phyloP scores from a whole-genome alignment of 2,329 filamentous ascomycete species.

The Fusarium solani-melongenae region DNA sequence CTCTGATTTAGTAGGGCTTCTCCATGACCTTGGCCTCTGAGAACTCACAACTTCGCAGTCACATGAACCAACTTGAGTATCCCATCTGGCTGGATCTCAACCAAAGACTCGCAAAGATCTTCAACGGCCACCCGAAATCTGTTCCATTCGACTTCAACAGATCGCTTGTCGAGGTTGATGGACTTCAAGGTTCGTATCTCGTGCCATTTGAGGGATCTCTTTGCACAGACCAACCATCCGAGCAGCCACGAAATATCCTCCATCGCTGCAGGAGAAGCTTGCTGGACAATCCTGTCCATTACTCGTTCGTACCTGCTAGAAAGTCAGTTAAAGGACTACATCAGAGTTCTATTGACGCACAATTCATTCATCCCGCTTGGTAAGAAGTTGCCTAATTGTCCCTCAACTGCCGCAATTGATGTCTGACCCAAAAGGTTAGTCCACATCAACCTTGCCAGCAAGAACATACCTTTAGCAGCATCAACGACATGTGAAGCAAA shows the following conservation, averaged over 20 bases:
- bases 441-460: neutral
- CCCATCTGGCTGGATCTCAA: neutral
- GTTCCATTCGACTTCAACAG: neutral
- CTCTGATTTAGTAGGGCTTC: neutral
- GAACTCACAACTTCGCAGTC: neutral
- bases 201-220: constrained; percentile 53
- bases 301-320: neutral
- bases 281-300: neutral
- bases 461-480: neutral
- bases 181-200: constrained; percentile 49
- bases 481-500: neutral
- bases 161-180: neutral
- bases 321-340: no score
- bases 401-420: neutral
- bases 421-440: neutral
- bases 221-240: constrained; percentile 53
- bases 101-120: neutral
- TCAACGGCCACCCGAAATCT: neutral
- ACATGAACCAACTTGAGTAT: neutral
- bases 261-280: neutral
- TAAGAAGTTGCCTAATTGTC: neutral
- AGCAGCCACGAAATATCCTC: constrained; percentile 31
- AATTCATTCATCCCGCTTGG: no score
- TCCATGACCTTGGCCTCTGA: no score
- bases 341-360: no score